Base-by-base conservation (phyloP, 371 early-diverging fungal genomes). In the Mucor irregularis region DNA sequence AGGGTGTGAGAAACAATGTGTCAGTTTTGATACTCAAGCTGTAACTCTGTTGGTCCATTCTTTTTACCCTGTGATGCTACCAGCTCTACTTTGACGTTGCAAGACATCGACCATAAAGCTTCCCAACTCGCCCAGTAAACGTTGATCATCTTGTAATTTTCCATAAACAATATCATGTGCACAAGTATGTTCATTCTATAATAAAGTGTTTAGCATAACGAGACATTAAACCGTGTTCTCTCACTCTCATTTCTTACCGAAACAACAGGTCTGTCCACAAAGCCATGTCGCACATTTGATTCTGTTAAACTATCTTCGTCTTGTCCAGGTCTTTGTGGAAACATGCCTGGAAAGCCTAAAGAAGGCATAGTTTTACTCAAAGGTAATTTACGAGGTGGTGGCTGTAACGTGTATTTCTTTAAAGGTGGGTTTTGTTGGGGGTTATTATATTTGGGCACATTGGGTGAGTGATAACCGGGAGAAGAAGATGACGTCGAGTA, bases 281-380 rank as follows among this genome's bases (percentile, higher is more conserved):
- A 87, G 21, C 91, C 91, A 51, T 81, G 78, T n/a, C 89, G 83
- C 21, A 91, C 85, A 54, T 84, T 86, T 25, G 76, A 73, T 53
- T 84, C 84, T 5, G 80, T 87, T 67, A 89, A 67, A 25, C 67
- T 71, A 56, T 84, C 84, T 63, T 88, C 89, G 21, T 77, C 80
- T 56, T 87, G 86, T 16, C 65, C 73, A 10, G 76, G 61, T 9
- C 67, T 59, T 35, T 87, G 85, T 10, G 89, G 88, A 52, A 83
- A 87, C 46, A 88, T 81, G 43, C 85, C 91, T n/a, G 90, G 84
- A 56, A 78, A 83, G 1, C 88, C 91, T 57, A 78, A 34, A 2
- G 54, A 51, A 10, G 70, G 57, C 68, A 79, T 81, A 9, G 79
- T 61, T 55, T 74, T 79, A 60, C 76, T 77, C 7, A 80, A 52